Evolutionary conservation across 2,329 filamentous ascomycete species (phyloP).

Genomic region (Cladophialophora immunda): DNA sequence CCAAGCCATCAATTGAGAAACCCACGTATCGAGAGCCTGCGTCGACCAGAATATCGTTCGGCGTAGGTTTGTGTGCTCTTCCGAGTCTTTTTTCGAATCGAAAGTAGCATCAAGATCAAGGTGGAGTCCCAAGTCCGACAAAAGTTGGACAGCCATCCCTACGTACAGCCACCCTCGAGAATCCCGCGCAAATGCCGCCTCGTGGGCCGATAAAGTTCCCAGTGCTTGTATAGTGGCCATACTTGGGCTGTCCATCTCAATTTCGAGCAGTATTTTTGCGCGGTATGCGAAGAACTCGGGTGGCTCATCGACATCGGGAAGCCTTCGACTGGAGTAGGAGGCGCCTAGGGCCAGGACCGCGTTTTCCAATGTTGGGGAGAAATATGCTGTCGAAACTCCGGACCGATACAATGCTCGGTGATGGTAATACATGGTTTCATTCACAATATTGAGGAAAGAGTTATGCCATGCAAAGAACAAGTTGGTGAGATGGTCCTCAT

Average conservation of each 20-base stretch:
- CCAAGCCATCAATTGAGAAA: neutral
- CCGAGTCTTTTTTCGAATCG: conserved; percentile 4
- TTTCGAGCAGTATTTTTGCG: conserved; percentile 56
- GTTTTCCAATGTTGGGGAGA: conserved; percentile 54
- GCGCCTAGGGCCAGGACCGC: conserved; percentile 44
- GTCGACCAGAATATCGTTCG: conserved; percentile 49
- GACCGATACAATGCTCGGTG: conserved; percentile 27
- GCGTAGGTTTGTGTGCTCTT: conserved; percentile 37
- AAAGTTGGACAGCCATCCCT: conserved; percentile 56
- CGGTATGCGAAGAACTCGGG: conserved; percentile 44
- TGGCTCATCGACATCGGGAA: neutral
- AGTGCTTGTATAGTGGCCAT: conserved; percentile 59
- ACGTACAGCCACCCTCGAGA: conserved; percentile 57
- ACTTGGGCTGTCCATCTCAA: conserved; percentile 58
- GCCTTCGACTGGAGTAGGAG: neutral
- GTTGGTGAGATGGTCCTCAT: conserved; percentile 56
- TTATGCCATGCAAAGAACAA: conserved; percentile 61
- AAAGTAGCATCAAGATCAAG: conserved; percentile 45
- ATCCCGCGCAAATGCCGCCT: conserved; percentile 54
- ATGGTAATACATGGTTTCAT: conserved; percentile 51
- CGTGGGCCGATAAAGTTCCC: conserved; percentile 55
- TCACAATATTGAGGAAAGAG: conserved; percentile 55
- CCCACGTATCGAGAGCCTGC: conserved; percentile 43
- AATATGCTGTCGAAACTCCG: conserved; percentile 49
- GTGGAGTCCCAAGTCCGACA: conserved; percentile 55